Conservation (phyloP, 768 basidiomycete species). For the Trametes meyenii region DNA sequence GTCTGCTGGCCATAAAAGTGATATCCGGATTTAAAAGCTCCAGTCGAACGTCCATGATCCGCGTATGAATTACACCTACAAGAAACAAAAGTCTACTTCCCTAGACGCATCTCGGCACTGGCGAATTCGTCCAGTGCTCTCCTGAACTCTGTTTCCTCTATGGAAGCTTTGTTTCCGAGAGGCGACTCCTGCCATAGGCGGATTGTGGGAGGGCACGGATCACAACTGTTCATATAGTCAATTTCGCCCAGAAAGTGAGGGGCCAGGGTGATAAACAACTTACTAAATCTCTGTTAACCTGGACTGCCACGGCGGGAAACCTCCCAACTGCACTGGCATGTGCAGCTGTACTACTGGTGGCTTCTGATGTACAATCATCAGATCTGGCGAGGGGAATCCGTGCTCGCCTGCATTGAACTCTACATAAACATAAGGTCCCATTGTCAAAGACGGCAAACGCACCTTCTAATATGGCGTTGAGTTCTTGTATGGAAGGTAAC, state of each 20-base stretch:
- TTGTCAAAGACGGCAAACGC: not conserved
- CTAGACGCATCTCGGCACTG: constrained; percentile 75
- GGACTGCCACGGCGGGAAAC: constrained; percentile 88
- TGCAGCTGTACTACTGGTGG: constrained; percentile 39
- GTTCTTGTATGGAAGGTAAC: constrained; percentile 36
- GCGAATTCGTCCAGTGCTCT: constrained; percentile 75
- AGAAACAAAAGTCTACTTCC: constrained; percentile 49
- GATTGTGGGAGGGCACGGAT: constrained; percentile 12
- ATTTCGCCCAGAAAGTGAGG: not conserved
- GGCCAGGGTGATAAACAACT: constrained; percentile 32
- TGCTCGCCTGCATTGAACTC: constrained; percentile 43
- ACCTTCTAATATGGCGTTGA: constrained; percentile 68
- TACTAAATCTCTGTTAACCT: constrained; percentile 80
- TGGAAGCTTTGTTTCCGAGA: constrained; percentile 2
- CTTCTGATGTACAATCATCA: constrained; percentile 73
- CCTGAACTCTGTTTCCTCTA: constrained; percentile 57
- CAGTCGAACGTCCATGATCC: not conserved
- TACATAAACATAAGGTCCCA: not conserved
- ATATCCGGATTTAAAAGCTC: not conserved
- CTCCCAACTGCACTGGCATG: constrained; percentile 65
- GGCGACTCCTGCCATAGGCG: constrained; percentile 9
- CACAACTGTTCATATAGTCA: constrained; percentile 23
- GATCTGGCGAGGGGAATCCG: constrained; percentile 68
- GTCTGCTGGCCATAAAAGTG: too few species aligned
- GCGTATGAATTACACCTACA: constrained; percentile 9